phyloP scores from a whole-genome alignment of 2,329 filamentous ascomycete genomes.

The Stachybotrys chlorohalonatus region DNA sequence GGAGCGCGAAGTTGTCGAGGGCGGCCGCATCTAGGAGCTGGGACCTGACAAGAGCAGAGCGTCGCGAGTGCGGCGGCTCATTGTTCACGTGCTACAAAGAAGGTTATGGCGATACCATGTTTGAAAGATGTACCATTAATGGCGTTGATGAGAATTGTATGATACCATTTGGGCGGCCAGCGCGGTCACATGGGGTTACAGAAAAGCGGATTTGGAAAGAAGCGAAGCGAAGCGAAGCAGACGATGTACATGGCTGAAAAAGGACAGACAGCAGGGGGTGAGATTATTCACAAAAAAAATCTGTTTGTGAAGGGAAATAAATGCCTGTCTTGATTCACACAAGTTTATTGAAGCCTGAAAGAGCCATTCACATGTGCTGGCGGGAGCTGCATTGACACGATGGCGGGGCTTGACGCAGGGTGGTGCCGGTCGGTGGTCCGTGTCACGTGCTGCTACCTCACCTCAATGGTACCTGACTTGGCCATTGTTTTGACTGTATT shows the following conservation, averaged over 20 bases:
- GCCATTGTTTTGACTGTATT: neutral
- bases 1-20: slow-evolving; percentile 54
- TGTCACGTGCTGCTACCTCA: neutral
- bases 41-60: neutral
- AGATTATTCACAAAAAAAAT: too few species aligned
- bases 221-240: too few species aligned
- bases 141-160: neutral
- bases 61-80: neutral
- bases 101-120: neutral
- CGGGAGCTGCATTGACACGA: too few species aligned
- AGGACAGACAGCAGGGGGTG: too few species aligned
- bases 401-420: neutral
- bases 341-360: too few species aligned
- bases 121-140: neutral
- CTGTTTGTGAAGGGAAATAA: too few species aligned
- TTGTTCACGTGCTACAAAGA: neutral
- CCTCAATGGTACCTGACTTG: neutral
- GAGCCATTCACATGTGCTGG: too few species aligned
- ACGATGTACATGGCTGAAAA: too few species aligned
- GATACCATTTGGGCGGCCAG: neutral
- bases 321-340: too few species aligned
- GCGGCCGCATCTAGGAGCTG: slow-evolving; percentile 33
- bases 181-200: too few species aligned
- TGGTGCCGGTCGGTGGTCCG: neutral
- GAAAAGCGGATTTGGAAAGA: too few species aligned